Base-by-base conservation (phyloP, 805 yeast genomes). In the Saccharomycopsis synnaedendra region DNA sequence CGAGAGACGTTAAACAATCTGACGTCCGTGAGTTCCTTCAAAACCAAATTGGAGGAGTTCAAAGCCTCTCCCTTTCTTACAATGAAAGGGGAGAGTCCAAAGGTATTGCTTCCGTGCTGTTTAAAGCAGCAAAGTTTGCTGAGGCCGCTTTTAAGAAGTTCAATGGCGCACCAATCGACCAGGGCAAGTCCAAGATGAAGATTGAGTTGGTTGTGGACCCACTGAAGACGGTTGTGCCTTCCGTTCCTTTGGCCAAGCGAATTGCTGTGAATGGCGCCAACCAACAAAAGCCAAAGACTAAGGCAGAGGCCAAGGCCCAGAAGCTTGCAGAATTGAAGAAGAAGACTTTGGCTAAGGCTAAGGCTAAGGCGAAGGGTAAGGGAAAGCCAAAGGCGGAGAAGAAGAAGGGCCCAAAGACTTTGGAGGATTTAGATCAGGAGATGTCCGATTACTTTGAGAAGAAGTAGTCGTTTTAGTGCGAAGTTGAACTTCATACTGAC, bases 351-450 rank as follows among this genome's bases (percentile, higher is more conserved):
- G 37, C 50, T 46, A 39, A 47, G 41, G 38, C 43, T 30, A 33
- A 31, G 28, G 35, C 67, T 51, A 63, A 60, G 51, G 60, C 60
- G 56, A 64, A 62, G 46, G 64, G 62, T 48, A 64, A 60, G 58
- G 62, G 43, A 64, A 66, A 52, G 58, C 57, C 35, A 45, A 41
- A 45, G 27, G 30, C 30, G 39, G 61, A 50, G 34, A 57, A 51
- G 67, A 58, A 56, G 56, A 58, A 57, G 67, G 62, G 55, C 66
- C 62, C 56, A 19, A 88, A 88, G 76, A 80, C 95, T 46, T 73
- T 85, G 55, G 97, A 85, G 65, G 90, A 93, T 68, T 78, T 90
- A 62, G 98, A 93, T 68, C 95, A 89, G 64, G 97, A 90, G 71
- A 90, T 93, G 98, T 84, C 88, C 54, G 97, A 89, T 63, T 90